Conservation (phyloP, 1,284 basidiomycete species). For the Fomitopsis betulina region DNA sequence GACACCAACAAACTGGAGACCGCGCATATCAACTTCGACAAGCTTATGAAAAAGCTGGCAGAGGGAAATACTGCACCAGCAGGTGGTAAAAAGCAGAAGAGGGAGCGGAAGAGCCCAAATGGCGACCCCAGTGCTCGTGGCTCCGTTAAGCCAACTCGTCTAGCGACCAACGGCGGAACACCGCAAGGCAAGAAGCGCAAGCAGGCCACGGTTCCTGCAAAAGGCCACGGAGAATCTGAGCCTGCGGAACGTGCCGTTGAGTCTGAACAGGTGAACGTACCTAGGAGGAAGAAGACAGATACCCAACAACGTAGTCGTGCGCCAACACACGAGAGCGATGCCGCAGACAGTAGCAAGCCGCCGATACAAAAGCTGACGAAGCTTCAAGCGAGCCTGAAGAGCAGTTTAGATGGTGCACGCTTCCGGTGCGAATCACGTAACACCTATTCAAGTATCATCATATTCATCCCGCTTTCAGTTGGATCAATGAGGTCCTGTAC, state of each 20-base stretch:
- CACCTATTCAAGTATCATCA: neutral
- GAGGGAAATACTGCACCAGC: constrained; percentile 11
- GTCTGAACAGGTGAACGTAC: neutral
- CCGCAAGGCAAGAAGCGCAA: neutral
- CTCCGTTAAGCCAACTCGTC: neutral
- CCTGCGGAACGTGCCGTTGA: neutral
- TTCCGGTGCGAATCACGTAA: constrained; percentile 56
- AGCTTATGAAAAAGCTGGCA: constrained; percentile 63
- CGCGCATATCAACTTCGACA: constrained; percentile 72
- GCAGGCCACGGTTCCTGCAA: neutral
- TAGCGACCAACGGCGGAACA: neutral
- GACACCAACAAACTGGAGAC: constrained; percentile 27
- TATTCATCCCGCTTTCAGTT: constrained; percentile 37
- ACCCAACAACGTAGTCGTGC: neutral
- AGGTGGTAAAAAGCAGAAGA: constrained; percentile 14
- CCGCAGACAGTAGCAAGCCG: neutral
- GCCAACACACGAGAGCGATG: neutral
- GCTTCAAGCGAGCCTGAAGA: constrained; percentile 73
- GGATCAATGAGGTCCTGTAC: constrained; percentile 88
- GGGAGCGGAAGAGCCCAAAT: constrained; percentile 8
- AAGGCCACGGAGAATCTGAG: neutral
- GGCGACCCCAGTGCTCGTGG: neutral
- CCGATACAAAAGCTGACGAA: constrained; percentile 47
- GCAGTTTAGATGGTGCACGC: constrained; percentile 77
- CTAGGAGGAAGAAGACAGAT: neutral